Evolutionary conservation across 352 stramenopile genomes (phyloP).

Genomic region (Phytopythium mirpurense): DNA sequence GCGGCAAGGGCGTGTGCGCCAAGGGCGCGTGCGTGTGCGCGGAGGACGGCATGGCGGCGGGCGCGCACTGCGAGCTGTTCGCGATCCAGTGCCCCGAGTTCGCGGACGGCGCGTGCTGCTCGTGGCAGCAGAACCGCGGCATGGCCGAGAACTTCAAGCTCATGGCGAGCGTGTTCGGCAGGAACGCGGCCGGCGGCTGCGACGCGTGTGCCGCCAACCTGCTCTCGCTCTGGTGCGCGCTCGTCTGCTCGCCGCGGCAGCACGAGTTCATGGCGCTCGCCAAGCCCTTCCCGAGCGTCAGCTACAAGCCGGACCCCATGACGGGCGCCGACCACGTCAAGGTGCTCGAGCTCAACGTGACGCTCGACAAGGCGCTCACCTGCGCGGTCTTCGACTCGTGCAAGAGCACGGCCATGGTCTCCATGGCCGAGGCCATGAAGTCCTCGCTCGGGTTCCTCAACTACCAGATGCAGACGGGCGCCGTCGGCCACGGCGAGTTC

Average conservation of each 20-base stretch:
- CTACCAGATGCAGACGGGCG: slow-evolving; percentile 86
- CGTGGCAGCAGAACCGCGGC: slow-evolving; percentile 88
- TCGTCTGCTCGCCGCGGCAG: slow-evolving; percentile 79
- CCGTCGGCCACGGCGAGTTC: slow-evolving; percentile 85
- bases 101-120: slow-evolving; percentile 70
- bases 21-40: slow-evolving; percentile 41
- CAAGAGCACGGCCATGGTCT: slow-evolving; percentile 81
- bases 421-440: slow-evolving; percentile 66
- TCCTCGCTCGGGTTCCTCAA: slow-evolving; percentile 85
- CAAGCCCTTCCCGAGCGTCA: slow-evolving; percentile 57
- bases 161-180: slow-evolving; percentile 59
- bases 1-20: slow-evolving; percentile 46
- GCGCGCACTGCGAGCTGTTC: slow-evolving; percentile 65
- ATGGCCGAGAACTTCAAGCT: slow-evolving; percentile 87
- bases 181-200: slow-evolving; percentile 64
- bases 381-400: slow-evolving; percentile 83
- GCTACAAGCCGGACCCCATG: slow-evolving; percentile 70
- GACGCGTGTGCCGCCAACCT: slow-evolving; percentile 81
- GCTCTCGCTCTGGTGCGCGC: slow-evolving; percentile 82
- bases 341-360: slow-evolving; percentile 74
- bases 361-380: slow-evolving; percentile 62
- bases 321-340: slow-evolving; percentile 69
- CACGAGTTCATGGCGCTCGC: slow-evolving; percentile 70
- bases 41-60: slow-evolving; percentile 61
- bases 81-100: slow-evolving; percentile 86